Evolutionary conservation across 2,329 filamentous ascomycete species (phyloP), one percentile per base, ranked within the genome.

Genomic region (Harringtonia aguacate): DNA sequence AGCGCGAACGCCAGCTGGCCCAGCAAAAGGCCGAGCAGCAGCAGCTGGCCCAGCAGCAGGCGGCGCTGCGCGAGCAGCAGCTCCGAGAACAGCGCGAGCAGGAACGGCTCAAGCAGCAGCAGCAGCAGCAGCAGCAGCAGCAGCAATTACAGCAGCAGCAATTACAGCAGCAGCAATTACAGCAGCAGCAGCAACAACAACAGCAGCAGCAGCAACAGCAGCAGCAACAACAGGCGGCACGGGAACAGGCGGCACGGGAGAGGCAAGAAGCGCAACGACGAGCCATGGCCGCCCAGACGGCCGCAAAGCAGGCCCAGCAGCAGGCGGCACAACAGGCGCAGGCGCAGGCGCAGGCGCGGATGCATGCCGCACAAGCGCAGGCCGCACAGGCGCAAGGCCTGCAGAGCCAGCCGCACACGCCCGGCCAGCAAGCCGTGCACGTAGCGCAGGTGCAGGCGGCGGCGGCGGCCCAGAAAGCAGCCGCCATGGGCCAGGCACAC

Each of bases 1-100:
- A 80, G 48, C 72, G 74, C 39, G 73, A 76, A 50, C 69, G 71
- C 42, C 70, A 72, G 49, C 58, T 77, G 22, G 67, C 69, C 41
- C 57, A 62, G 33, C 66, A 72, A 46, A 65, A 71, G 46, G 71
- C 75, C 52, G 63, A 66, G 43, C 59, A 67, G 43, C 59, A 67
- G 29, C 63, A 68, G 45, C 34, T 31, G 40, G 33, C 36, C 15
- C 43, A 43, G 24, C 54, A 50, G 44, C 43, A 48, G 20, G 35
- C 36, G 10, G 44, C 24, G 0, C 29, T 36, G 35, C 51, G 36
- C 35, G 50, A 51, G 10, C 50, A 50, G 38, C 64, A 51, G 58
- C 24, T 38, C 8, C 43, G 49, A 21, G 47, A 48, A 12, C 48
- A 48, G 37, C 47, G 41, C 15, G 45, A 51, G 28, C 48, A 48